Evolutionary conservation across 2,329 filamentous ascomycete species (phyloP).

Genomic region (Dissoconium aciculare): DNA sequence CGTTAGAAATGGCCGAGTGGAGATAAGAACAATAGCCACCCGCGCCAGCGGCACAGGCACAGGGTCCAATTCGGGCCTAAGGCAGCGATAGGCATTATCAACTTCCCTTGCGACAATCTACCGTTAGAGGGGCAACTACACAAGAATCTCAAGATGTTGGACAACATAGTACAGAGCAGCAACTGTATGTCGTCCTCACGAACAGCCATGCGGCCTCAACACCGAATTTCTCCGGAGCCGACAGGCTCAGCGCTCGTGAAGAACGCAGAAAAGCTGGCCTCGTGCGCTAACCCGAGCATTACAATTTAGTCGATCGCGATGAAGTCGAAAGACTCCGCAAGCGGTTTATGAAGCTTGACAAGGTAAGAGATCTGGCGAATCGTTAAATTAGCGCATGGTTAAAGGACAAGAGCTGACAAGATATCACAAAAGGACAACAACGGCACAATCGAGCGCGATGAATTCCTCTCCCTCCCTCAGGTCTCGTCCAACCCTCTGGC

Average conservation of each 20-base stretch:
- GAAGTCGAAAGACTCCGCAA: slow-evolving; percentile 93
- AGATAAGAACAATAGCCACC: slow-evolving; percentile 3
- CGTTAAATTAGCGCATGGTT: too few relatives aligned
- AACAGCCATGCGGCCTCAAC: background rate
- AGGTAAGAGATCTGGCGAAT: slow-evolving; percentile 44
- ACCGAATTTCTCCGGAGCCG: too few relatives aligned
- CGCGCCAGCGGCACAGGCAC: slow-evolving; percentile 2
- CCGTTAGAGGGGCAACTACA: slow-evolving; percentile 16
- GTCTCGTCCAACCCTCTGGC: slow-evolving; percentile 96
- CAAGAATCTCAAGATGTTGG: slow-evolving; percentile 56
- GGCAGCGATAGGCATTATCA: background rate
- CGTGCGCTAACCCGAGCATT: too few relatives aligned
- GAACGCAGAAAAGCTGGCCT: too few relatives aligned
- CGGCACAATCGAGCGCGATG: slow-evolving; percentile 94
- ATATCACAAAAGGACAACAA: slow-evolving; percentile 65
- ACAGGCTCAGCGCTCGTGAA: too few relatives aligned
- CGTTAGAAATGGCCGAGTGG: slow-evolving; percentile 1
- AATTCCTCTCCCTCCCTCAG: slow-evolving; percentile 92
- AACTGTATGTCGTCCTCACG: slow-evolving; percentile 54
- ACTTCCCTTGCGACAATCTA: background rate
- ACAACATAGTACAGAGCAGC: slow-evolving; percentile 89
- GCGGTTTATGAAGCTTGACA: slow-evolving; percentile 98
- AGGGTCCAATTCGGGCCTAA: too few relatives aligned
- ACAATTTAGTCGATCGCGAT: slow-evolving; percentile 79
- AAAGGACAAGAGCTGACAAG: slow-evolving; percentile 3